A percentile compares a stretch with the other conserved stretches of the same genome.
phyloP scores from a whole-genome alignment of 371 early-diverging fungal species.

The Gilbertella persicaria region DNA sequence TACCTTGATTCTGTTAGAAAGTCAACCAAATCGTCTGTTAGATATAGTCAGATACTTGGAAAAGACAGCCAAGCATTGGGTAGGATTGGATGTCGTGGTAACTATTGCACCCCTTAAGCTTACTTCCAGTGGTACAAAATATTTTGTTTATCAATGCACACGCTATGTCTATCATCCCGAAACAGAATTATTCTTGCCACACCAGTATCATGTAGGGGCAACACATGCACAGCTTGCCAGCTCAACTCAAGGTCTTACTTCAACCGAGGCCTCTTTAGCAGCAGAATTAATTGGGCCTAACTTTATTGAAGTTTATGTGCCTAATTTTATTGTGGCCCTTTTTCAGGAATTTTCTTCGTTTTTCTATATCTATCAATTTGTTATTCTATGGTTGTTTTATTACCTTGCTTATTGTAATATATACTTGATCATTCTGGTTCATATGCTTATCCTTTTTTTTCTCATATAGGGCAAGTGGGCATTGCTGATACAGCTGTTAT shows the following conservation, averaged over 20 bases:
- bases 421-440: neutral
- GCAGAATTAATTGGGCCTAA: conserved; percentile 73
- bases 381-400: conserved; percentile 74
- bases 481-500: conserved; percentile 71
- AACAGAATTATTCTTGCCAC: conserved; percentile 54
- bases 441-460: neutral
- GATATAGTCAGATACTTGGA: conserved; percentile 25
- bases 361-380: conserved; percentile 82
- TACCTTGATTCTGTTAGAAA: conserved; percentile 20
- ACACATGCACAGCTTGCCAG: conserved; percentile 46
- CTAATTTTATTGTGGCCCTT: conserved; percentile 54
- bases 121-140: conserved; percentile 59
- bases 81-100: conserved; percentile 43
- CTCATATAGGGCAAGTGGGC: conserved; percentile 60
- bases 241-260: conserved; percentile 51
- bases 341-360: conserved; percentile 69
- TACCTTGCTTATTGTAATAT: conserved; percentile 64
- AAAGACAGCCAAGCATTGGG: conserved; percentile 18
- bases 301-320: conserved; percentile 67
- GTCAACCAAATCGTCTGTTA: conserved; percentile 9
- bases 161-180: conserved; percentile 53
- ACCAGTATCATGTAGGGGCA: conserved; percentile 56
- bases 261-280: conserved; percentile 56
- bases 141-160: conserved; percentile 77
- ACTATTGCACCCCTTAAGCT: conserved; percentile 39